A percentile compares a stretch with the other conserved stretches of the same genome.
These are phyloP conservation scores for Volvariella surrecta DNA, from an alignment of 1,284 basidiomycete genomes.

Conservation along the genomic window DNA sequence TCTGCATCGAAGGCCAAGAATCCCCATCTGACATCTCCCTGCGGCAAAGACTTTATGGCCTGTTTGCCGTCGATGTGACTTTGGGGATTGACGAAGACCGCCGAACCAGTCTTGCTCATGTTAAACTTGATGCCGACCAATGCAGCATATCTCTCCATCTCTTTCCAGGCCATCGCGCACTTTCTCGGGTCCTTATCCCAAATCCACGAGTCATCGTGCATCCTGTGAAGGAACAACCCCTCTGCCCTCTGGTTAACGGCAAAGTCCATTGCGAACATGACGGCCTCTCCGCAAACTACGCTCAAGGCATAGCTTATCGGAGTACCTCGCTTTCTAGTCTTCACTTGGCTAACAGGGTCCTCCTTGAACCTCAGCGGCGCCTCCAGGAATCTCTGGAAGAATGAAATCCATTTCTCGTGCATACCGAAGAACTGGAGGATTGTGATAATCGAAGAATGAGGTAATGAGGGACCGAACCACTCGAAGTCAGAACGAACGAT, in stretches of 20 bases:
- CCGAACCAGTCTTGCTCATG: conserved; percentile 28
- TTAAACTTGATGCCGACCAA: conserved; percentile 29
- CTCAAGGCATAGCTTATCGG: conserved; percentile 9
- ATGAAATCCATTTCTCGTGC: conserved; percentile 24
- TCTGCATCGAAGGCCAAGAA: conserved; percentile 15
- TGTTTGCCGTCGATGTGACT: not conserved
- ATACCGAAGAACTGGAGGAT: conserved; percentile 31
- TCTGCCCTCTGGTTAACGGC: conserved; percentile 30
- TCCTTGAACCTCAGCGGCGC: conserved; percentile 26
- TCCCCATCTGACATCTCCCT: conserved; percentile 31
- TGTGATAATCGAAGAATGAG: conserved; percentile 29
- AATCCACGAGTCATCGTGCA: conserved; percentile 34
- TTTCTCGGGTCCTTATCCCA: conserved; percentile 23
- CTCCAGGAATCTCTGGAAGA: conserved; percentile 28
- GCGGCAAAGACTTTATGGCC: conserved; percentile 15
- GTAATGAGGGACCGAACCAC: conserved; percentile 37
- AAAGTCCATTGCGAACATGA: conserved; percentile 35
- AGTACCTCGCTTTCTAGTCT: conserved; percentile 19
- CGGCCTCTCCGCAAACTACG: conserved; percentile 23
- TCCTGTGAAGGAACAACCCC: conserved; percentile 29
- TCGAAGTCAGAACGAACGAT: conserved; percentile 31
- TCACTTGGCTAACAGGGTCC: conserved; percentile 15
- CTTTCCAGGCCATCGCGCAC: conserved; percentile 26
- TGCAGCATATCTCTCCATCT: conserved; percentile 26
- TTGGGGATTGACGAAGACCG: conserved; percentile 15